Evolutionary conservation across 2,329 filamentous ascomycete species (phyloP), one percentile per base, ranked within the genome.

Genomic region (Colletotrichum neosansevieriae): DNA sequence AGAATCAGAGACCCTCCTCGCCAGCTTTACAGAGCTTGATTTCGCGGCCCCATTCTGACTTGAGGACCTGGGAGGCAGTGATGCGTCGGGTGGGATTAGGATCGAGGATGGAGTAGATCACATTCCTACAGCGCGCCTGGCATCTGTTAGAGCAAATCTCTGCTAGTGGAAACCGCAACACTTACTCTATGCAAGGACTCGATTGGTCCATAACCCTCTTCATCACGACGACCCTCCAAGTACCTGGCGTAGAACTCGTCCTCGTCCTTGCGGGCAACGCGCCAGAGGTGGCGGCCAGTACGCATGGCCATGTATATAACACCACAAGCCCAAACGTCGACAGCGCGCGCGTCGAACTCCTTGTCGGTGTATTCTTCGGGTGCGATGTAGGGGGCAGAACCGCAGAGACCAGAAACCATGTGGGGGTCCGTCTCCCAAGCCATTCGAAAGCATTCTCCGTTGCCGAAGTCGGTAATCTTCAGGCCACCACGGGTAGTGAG

Each of bases 291-390:
- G 60, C 96, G 88, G 6, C 96, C 96, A 2, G 95, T 98, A 67
- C 96, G 88, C 96, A 99, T 99, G 13, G 96, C 96, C 96, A 99
- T 99, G 83, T 99, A 99, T 69, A 99, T 99, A 58, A 99, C 96
- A 77, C 96, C 96, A 69, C 94, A 97, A 24, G 96, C 96, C 96
- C 96, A 99, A 13, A 98, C 92, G 76, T 99, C 96, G 56, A 99
- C 95, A n/a, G 96, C 95, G 66, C 96, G 89, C 34, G 96, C 96
- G 76, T 99, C 96, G 73, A 99, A 99, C 78, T 99, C 96, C 78
- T 91, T 94, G 77, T 97, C 94, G 2, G 91, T 89, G 75, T 99
- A 99, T 79, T 99, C 96, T 78, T 99, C 96, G 0, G 96, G 96
- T 1, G 96, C 93, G 73, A 99, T 99, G 77, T 99, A 99, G 0